Percentiles rank a stretch among this genome's conserved stretches.
Conservation (phyloP, 1,139 yeast genomes). For the Pneumocystis jirovecii region DNA sequence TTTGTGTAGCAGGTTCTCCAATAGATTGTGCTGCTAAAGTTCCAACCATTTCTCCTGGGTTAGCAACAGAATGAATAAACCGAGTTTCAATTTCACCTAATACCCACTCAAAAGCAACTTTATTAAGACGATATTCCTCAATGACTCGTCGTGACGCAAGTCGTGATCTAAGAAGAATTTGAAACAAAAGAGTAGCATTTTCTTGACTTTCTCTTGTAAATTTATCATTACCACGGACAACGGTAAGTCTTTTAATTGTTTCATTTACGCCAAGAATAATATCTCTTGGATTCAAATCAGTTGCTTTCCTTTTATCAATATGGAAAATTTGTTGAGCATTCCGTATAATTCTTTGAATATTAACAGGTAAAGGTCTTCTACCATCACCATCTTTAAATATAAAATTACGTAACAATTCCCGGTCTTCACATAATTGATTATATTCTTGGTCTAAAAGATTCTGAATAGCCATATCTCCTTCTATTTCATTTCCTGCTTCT, state of each 20-base stretch:
- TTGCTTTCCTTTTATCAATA: conserved; percentile 76
- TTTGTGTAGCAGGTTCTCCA: conserved; percentile 99
- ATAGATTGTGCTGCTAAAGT: conserved; percentile 97
- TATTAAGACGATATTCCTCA: conserved; percentile 76
- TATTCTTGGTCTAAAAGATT: conserved; percentile 70
- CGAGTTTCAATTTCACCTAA: conserved; percentile 86
- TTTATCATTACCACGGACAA: conserved; percentile 68
- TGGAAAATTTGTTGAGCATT: conserved; percentile 96
- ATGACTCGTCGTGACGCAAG: conserved; percentile 80
- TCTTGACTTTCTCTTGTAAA: conserved; percentile 75
- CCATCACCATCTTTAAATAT: conserved; percentile 89
- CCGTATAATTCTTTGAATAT: conserved; percentile 88
- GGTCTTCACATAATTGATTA: conserved; percentile 58
- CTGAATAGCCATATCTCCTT: conserved; percentile 80
- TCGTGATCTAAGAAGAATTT: conserved; percentile 82
- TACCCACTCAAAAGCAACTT: conserved; percentile 89
- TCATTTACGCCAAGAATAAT: conserved; percentile 59
- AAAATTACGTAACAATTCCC: conserved; percentile 58
- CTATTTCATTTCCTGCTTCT: conserved; percentile 80
- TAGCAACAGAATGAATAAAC: conserved; percentile 82
- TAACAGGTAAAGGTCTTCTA: conserved; percentile 79
- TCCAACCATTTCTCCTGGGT: conserved; percentile 99
- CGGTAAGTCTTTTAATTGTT: conserved; percentile 51
- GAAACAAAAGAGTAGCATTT: conserved; percentile 81
- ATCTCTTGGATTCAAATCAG: conserved; percentile 75